Evolutionary conservation across 1,284 basidiomycete genomes (phyloP), one percentile per base, ranked within the genome.

Genomic region (Pascua guehoae): DNA sequence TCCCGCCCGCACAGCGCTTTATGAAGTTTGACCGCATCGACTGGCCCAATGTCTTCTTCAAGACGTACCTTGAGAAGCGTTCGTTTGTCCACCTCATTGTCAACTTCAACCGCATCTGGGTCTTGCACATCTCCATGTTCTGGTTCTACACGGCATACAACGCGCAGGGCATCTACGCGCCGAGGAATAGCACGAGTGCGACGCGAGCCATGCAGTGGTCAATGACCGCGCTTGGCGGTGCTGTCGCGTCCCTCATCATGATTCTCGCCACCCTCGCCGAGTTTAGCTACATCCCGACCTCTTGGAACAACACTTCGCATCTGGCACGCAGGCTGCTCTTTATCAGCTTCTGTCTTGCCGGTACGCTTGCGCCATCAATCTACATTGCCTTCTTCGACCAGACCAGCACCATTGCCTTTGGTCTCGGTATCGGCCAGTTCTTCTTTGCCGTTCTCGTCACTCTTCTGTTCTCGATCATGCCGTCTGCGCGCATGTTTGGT

Each of bases 71-170:
- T 64, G 94, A 97, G 79, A 92, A 92, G 72, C 89, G 94, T 43
- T 94, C 92, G 0, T 89, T 94, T 74, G 86, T 91, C 58, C 93
- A 97, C 76, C 82, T 96, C 1, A 83, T 97, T 58, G 92, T 96
- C 81, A 96, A 97, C 81, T 97, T 97, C 80, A 97, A 96, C 80
- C 89, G 93, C 54, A 89, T 97, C 68, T 97, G 93, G 93, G 88
- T 96, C 73, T 86, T 93, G 57, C 94, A 97, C 77, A 83, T 97
- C 57, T 85, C 91, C 41, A 78, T 95, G 70, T 96, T 88, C 81
- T 96, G 88, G 85, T 95, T 87, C 80, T 97, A 93, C 79, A 96
- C 91, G 37, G 84, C 92, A 17, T 97, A 85, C 82, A 97, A 98
- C 79, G 88, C 94, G 18, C 91, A 91, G 4, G 84, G 83, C 48